Base-by-base conservation (phyloP, 2,329 filamentous ascomycete species). In the Ceratocystis papillata region DNA sequence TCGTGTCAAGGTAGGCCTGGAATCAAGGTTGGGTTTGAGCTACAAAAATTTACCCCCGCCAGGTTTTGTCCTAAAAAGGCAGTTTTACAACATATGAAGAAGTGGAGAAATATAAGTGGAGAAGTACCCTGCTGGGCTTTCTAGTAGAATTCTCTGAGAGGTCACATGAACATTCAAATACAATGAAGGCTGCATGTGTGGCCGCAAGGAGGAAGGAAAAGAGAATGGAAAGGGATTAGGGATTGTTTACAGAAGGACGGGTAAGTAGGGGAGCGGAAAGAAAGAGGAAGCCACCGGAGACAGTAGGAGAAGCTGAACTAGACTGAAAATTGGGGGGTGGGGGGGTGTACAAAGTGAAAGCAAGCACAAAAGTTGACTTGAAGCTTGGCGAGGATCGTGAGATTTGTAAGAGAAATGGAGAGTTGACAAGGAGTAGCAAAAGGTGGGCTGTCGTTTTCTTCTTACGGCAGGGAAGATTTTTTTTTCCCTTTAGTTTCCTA, bases 161-260 rank as follows among this genome's bases (percentile, higher is more conserved):
- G 33, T 48, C 50, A 63, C 65, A 50, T 30, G 67, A 60, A 28
- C 55, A 37, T 59, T 17, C 10, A 41, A 41, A 41, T 15, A 41
- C 37, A 55, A 17, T 33, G 28, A 17, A 5, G 10, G 28, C 28
- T 59, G 25, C 17, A 33, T 30, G 61, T 37, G 68, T 22, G 22
- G 41, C 4, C 6, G 20, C 12, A n/a, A 20, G 6, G 1, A 20
- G 28, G 45, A 12, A 30, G 1, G 71, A 71, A 20, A 71, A 69
- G 69, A 71, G 73, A 17, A 72, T 25, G 50, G 72, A 65, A 70
- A 71, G 71, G 67, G 68, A 61, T 28, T 17, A 7, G 10, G 53
- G 25, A 33, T 6, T 59, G 28, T 59, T 25, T 25, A 28, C 20
- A 53, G 22, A 28, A 53, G 48, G 22, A 30, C 53, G 53, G 28